Conservation (phyloP, 495 filamentous ascomycete species). For the Collariella sp. region DNA sequence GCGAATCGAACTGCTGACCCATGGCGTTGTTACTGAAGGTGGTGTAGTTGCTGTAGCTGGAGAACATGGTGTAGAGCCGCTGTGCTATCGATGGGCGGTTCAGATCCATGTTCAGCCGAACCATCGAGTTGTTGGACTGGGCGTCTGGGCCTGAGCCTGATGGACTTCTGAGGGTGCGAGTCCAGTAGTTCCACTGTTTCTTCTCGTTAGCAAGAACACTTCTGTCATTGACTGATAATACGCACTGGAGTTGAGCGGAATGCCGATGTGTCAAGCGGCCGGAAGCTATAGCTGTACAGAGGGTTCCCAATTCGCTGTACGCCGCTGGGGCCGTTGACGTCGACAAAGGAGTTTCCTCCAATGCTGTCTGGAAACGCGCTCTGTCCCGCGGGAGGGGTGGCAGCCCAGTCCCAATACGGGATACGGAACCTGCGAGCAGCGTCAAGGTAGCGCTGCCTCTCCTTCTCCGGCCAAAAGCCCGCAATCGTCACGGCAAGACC, state of each 20-base stretch:
- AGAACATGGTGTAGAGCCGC: conserved; percentile 53
- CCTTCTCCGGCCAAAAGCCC: conserved; percentile 39
- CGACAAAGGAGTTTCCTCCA: conserved; percentile 33
- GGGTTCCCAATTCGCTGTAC: conserved; percentile 51
- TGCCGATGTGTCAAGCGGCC: conserved; percentile 40
- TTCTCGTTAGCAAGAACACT: background rate
- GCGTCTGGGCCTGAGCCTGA: conserved; percentile 34
- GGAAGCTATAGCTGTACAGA: conserved; percentile 52
- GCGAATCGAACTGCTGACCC: conserved; percentile 42
- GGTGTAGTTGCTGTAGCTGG: conserved; percentile 48
- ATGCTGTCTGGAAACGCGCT: conserved; percentile 44
- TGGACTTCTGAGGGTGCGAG: conserved; percentile 43
- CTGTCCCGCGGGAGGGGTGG: conserved; percentile 37
- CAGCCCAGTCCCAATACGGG: conserved; percentile 65
- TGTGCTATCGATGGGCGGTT: conserved; percentile 36
- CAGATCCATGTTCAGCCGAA: conserved; percentile 42
- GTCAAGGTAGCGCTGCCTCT: conserved; percentile 36
- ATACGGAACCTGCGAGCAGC: conserved; percentile 51
- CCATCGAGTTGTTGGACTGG: conserved; percentile 43
- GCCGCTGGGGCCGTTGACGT: conserved; percentile 46
- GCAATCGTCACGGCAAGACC: conserved; percentile 44
- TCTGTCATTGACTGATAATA: background rate
- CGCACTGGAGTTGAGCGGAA: conserved; percentile 39
- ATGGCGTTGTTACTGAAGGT: conserved; percentile 51
- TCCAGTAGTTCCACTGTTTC: conserved; percentile 32